Base-by-base conservation (phyloP, 345 rosid genomes). In the Eucalyptus dawsonii region DNA sequence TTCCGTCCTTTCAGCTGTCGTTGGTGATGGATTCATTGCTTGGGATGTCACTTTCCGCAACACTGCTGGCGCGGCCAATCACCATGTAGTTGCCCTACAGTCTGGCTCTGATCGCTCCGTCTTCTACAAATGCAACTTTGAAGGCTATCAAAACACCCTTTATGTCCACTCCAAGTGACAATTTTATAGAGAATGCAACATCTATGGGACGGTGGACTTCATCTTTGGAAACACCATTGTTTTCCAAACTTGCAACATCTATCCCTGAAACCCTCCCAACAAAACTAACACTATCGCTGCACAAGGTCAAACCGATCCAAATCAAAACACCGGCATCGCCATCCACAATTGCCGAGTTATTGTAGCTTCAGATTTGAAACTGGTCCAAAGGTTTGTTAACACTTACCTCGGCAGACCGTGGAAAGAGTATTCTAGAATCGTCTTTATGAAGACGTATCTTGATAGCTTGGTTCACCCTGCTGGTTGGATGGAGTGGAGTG, bases 91-190 rank as follows among this genome's bases (percentile, higher is more conserved):
- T 27, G 95, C 96, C 15, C 91, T 95, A 50, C 93, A 94, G 11
- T 94, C 95, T 7, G 92, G 93, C 50, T 92, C 92, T 11, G 94
- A 95, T 40, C 92, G 92, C 54, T 94, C 94, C 0, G 91, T 94
- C 9, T 95, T 94, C 89, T 94, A 94, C 89, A 87, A 56, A 21
- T 95, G 95, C 87, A 91, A 95, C 87, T 93, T 95, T 29, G 96
- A 94, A 58, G 96, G 95, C 1, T 94, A 92, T 90, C 96, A 95
- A 87, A 96, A 94, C 91, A 95, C 97, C 8, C 92, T 95, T 29
- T 95, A 95, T 76, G 95, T 90, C 86, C 94, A 94, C 88, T 95
- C 96, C 9, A 86, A 93, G 9, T 42, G 95, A 25, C 96, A 95
- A 88, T 94, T 94, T 93, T 95, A 95, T 90, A 88, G 89, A 72